Evolutionary conservation across 495 filamentous ascomycete species (phyloP).

Genomic region (Talaromyces borbonicus): DNA sequence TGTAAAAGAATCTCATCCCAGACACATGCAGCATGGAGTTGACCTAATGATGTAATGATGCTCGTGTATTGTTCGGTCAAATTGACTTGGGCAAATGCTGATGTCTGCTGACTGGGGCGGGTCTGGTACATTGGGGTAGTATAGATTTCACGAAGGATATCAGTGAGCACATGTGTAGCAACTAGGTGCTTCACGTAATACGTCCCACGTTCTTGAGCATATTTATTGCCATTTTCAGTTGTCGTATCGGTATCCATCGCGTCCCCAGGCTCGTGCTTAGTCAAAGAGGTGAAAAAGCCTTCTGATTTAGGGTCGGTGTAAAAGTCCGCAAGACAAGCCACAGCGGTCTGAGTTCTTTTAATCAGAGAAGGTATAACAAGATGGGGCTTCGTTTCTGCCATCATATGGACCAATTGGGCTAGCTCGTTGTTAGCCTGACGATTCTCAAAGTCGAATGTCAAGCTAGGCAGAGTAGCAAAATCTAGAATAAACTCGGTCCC

Average conservation of each 20-base stretch:
- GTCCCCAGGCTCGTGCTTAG: constrained; percentile 21
- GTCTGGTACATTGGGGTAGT: constrained; percentile 53
- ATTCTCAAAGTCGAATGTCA: constrained; percentile 65
- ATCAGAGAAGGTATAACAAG: constrained; percentile 72
- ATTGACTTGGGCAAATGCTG: constrained; percentile 60
- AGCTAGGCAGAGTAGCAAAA: constrained; percentile 65
- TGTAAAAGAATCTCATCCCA: constrained; percentile 74
- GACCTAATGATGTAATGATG: constrained; percentile 61
- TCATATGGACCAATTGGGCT: constrained; percentile 60
- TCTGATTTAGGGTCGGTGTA: constrained; percentile 36
- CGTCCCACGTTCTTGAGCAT: constrained; percentile 43
- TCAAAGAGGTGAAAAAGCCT: constrained; percentile 60
- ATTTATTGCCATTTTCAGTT: constrained; percentile 16
- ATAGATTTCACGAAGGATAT: constrained; percentile 63
- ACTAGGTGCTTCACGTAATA: constrained; percentile 66
- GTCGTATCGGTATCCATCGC: constrained; percentile 12
- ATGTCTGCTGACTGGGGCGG: constrained; percentile 40
- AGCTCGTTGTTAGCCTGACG: constrained; percentile 54
- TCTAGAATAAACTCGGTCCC: constrained; percentile 81
- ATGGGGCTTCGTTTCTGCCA: constrained; percentile 77
- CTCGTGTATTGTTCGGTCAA: constrained; percentile 67
- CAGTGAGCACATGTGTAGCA: constrained; percentile 60
- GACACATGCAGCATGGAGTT: constrained; percentile 64
- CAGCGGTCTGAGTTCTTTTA: constrained; percentile 55
- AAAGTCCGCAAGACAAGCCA: constrained; percentile 59